phyloP scores from a whole-genome alignment of 192 early-diverging fungal genomes.

The Allomyces macrogynus region DNA sequence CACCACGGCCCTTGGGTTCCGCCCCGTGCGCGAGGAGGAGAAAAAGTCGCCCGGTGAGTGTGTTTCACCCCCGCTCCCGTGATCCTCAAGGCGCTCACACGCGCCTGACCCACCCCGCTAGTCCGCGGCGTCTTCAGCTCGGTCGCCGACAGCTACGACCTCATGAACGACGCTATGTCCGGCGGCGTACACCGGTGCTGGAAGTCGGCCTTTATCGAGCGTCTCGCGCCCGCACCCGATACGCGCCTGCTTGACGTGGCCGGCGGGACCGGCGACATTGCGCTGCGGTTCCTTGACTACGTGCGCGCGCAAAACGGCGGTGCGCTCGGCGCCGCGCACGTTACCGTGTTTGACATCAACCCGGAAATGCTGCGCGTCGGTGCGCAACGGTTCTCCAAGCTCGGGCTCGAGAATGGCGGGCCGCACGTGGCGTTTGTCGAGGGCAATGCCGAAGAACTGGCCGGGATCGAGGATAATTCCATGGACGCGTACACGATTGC shows the following conservation, averaged over 20 bases:
- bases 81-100: neutral
- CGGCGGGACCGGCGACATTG: constrained; percentile 97
- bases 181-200: constrained; percentile 85
- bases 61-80: neutral
- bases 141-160: constrained; percentile 87
- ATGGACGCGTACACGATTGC: constrained; percentile 93
- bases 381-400: constrained; percentile 41
- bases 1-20: constrained; percentile 87
- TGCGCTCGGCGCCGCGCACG: constrained; percentile 24
- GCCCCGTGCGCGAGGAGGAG: constrained; percentile 56
- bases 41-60: constrained; percentile 64
- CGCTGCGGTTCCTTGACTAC: constrained; percentile 80
- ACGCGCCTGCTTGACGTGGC: constrained; percentile 88
- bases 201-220: constrained; percentile 84
- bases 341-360: constrained; percentile 90
- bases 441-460: constrained; percentile 77
- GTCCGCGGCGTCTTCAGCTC: constrained; percentile 77
- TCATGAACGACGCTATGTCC: constrained; percentile 97
- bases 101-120: constrained; percentile 11
- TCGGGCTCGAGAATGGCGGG: constrained; percentile 27
- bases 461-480: constrained; percentile 44
- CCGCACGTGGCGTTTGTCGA: constrained; percentile 50
- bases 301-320: constrained; percentile 46
- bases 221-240: constrained; percentile 54
- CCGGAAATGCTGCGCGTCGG: constrained; percentile 87